phyloP scores from a whole-genome alignment of 2,329 filamentous ascomycete genomes.

The Coniochaeta prunicola region DNA sequence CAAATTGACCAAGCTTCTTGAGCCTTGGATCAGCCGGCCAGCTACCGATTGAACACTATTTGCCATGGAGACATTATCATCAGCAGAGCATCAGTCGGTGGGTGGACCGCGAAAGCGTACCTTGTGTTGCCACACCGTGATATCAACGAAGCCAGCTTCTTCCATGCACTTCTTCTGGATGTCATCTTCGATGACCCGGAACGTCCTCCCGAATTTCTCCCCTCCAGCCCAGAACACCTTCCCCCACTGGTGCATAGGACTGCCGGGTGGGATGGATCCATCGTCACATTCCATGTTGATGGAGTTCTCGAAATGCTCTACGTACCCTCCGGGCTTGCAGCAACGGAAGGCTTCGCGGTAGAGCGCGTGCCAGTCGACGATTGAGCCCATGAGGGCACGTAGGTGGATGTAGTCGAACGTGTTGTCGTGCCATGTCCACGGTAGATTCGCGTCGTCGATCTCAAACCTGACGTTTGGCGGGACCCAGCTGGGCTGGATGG shows the following conservation, averaged over 20 bases:
- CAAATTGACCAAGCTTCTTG: constrained; percentile 6
- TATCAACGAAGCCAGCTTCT: constrained; percentile 17
- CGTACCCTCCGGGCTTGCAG: constrained; percentile 13
- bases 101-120: neutral
- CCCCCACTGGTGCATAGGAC: constrained; percentile 31
- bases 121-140: constrained; percentile 14
- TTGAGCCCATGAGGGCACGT: neutral
- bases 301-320: constrained; percentile 10
- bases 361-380: constrained; percentile 11
- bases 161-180: constrained; percentile 27
- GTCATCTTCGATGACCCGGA: constrained; percentile 17
- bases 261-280: constrained; percentile 28
- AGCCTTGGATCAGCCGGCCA: constrained; percentile 7
- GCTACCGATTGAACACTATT: constrained; percentile 2
- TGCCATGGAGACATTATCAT: neutral
- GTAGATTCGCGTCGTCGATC: neutral
- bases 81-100: neutral
- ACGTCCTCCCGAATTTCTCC: constrained; percentile 9
- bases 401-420: constrained; percentile 1
- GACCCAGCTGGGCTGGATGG: neutral
- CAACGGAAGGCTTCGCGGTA: constrained; percentile 12
- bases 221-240: constrained; percentile 16
- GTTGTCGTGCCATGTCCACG: neutral
- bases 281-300: constrained; percentile 35
- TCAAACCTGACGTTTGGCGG: neutral